Base-by-base conservation (phyloP, 345 rosid genomes). In the Citrus unshiu region DNA sequence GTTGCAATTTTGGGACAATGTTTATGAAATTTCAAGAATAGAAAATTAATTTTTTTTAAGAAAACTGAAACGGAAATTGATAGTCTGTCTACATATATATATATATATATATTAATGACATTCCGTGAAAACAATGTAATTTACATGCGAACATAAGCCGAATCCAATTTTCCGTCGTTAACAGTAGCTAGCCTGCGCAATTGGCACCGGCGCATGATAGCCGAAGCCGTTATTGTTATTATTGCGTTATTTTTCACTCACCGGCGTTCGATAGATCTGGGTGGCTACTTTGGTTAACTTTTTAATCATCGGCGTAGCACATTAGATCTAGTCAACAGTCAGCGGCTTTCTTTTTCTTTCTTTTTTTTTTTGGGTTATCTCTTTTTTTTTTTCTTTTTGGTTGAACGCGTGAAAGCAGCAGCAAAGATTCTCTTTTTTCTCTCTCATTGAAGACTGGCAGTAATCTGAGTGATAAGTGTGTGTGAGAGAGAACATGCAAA, bases 301-400 rank as follows among this genome's bases (percentile, higher is more conserved):
- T 67, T 76, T 35, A 37, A 35, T 62, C 40, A 22, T 67, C n/a
- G 70, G 70, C 63, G 80, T 76, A 68, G 16, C 51, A 46, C 34
- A 9, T 49, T 35, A 85, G 86, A 83, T 83, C 86, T 83, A 81
- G 82, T 77, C 82, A 85, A 82, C 80, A 72, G 43, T 71, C 70
- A 59, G 57, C 68, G 34, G 54, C 62, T 43, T 19, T 70, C 57
- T 39, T 51, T 63, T 63, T 67, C 68, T 13, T 56, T 12, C 12
- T 4, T 54, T 39, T 0, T 39, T 39, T 51, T 67, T 72, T 13
- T 70, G 19, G 22, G 46, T 40, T 40, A 40, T 40, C 46, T 9
- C 46, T n/a, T 18, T 54, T 54, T 54, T 2, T 37, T 14, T 18
- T 21, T 76, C 58, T 71, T 30, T 83, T 74, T 58, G 24, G 39